Evolutionary conservation across 306 rosid species (phyloP).

Genomic region (Betula pendula): DNA sequence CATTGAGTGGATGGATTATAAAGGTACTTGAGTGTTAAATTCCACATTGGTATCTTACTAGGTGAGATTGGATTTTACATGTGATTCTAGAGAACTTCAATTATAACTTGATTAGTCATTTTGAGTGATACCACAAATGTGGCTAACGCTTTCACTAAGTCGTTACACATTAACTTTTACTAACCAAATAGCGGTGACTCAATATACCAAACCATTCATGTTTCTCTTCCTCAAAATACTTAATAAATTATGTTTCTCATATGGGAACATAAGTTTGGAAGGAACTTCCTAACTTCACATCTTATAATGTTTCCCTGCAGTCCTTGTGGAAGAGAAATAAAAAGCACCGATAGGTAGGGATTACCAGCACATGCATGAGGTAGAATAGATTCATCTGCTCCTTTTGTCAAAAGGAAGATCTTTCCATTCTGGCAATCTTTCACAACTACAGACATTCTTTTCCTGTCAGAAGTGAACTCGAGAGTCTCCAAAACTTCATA

Average conservation of each 20-base stretch:
- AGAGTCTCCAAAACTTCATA: conserved; percentile 89
- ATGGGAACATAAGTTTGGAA: neutral
- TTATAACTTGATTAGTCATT: too few relatives aligned
- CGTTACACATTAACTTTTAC: neutral
- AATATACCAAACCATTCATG: neutral
- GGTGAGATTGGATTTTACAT: too few relatives aligned
- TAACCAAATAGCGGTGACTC: neutral
- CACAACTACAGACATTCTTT: conserved; percentile 92
- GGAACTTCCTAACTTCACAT: neutral
- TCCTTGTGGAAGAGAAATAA: conserved; percentile 19
- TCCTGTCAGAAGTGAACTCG: conserved; percentile 96
- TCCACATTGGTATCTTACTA: too few relatives aligned
- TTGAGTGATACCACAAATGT: too few relatives aligned
- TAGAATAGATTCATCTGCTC: conserved; percentile 97
- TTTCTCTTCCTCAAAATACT: neutral
- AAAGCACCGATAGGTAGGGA: conserved; percentile 15
- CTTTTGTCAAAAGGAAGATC: conserved; percentile 84
- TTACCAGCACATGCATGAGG: conserved; percentile 77
- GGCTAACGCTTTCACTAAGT: too few relatives aligned
- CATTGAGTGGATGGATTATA: too few relatives aligned
- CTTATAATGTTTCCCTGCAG: neutral
- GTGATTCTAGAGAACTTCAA: too few relatives aligned
- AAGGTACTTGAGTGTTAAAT: too few relatives aligned
- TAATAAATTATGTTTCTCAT: neutral
- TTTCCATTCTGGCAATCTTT: conserved; percentile 85